Evolutionary conservation across 768 basidiomycete genomes (phyloP).

Genomic region (Tephrocybe sp.): DNA sequence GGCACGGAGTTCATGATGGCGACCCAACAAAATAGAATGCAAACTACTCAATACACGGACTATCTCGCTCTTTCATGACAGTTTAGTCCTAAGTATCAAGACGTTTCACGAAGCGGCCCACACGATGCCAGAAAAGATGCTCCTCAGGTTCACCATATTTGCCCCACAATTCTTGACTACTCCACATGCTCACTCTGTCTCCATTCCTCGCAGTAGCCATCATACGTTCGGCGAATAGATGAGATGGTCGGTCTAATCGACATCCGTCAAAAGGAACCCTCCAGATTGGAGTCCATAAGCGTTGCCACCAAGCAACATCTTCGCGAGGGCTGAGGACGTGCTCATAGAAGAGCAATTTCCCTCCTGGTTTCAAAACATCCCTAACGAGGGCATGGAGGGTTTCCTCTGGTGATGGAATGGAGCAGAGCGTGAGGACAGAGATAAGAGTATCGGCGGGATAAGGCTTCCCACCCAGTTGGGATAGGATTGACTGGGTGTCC

Average conservation of each 20-base stretch:
- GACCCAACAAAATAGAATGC: not conserved
- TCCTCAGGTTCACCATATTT: slow-evolving; percentile 55
- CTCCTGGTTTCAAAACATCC: slow-evolving; percentile 60
- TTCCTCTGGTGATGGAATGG: slow-evolving; percentile 52
- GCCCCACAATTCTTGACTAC: slow-evolving; percentile 40
- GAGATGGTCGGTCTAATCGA: slow-evolving; percentile 54
- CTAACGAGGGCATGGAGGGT: slow-evolving; percentile 45
- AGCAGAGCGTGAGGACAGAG: slow-evolving; percentile 65
- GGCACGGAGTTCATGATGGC: too few species aligned
- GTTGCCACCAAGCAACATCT: slow-evolving; percentile 71
- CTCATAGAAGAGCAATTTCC: slow-evolving; percentile 65
- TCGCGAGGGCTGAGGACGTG: slow-evolving; percentile 55
- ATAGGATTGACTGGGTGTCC: slow-evolving; percentile 47
- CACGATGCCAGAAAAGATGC: slow-evolving; percentile 56
- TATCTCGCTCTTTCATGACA: not conserved
- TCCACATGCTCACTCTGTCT: slow-evolving; percentile 44
- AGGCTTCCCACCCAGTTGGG: slow-evolving; percentile 21
- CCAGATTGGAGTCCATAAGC: slow-evolving; percentile 75
- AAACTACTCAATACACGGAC: not conserved
- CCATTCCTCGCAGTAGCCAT: slow-evolving; percentile 19
- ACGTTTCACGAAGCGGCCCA: slow-evolving; percentile 55
- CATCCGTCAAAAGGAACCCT: slow-evolving; percentile 58
- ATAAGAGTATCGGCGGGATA: slow-evolving; percentile 56
- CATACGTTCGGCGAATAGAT: slow-evolving; percentile 42
- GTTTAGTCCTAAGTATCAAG: not conserved